Percentiles rank a stretch among this genome's conserved stretches.
These are phyloP conservation scores for Fomitopsis serialis DNA, from an alignment of 768 basidiomycete genomes.

Conservation along the genomic window DNA sequence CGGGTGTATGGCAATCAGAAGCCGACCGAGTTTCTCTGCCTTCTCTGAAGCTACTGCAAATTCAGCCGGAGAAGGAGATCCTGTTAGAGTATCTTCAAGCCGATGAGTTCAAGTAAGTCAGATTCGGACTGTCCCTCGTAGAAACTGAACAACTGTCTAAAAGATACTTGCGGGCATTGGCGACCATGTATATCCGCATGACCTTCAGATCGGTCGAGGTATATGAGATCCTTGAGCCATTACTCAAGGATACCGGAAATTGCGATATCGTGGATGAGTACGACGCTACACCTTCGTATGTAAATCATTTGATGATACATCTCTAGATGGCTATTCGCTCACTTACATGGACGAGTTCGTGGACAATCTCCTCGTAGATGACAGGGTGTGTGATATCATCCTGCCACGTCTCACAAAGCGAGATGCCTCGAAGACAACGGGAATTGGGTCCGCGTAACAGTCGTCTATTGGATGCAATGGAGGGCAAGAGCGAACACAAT, in stretches of 20 bases:
- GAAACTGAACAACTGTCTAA: background rate
- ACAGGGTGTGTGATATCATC: constrained; percentile 95
- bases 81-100: constrained; percentile 90
- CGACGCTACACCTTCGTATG: constrained; percentile 19
- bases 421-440: constrained; percentile 87
- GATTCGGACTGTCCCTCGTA: background rate
- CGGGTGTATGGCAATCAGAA: constrained; percentile 95
- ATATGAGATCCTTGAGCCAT: constrained; percentile 88
- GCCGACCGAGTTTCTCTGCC: constrained; percentile 90
- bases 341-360: constrained; percentile 92
- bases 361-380: constrained; percentile 77
- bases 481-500: constrained; percentile 55
- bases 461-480: constrained; percentile 83
- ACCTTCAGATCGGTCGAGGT: constrained; percentile 89
- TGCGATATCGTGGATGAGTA: constrained; percentile 81
- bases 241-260: constrained; percentile 92
- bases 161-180: constrained; percentile 91
- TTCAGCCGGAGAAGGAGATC: constrained; percentile 98
- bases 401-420: constrained; percentile 86
- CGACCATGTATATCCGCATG: constrained; percentile 91
- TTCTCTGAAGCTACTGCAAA: constrained; percentile 93
- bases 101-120: constrained; percentile 93
- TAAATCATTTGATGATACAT: background rate
- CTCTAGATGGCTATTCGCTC: constrained; percentile 78
- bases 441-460: constrained; percentile 85